Conservation (phyloP, 2,329 filamentous ascomycete species). For the Geosmithia flava region DNA sequence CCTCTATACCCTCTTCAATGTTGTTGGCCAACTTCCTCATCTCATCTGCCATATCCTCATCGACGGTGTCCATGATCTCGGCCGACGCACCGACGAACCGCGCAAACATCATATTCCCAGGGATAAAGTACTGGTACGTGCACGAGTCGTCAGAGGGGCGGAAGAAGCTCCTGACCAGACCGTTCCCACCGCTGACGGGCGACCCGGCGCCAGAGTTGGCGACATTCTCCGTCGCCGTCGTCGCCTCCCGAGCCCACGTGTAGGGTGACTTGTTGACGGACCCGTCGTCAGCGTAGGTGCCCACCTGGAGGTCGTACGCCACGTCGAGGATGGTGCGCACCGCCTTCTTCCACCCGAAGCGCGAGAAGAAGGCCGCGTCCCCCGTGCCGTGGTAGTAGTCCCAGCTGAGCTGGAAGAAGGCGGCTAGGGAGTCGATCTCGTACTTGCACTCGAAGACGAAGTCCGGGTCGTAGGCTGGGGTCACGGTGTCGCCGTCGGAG, state of each 20-base stretch:
- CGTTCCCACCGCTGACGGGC: constrained; percentile 67
- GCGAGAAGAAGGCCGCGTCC: constrained; percentile 62
- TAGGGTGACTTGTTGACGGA: constrained; percentile 49
- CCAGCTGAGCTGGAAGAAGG: constrained; percentile 71
- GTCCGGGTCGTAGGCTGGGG: constrained; percentile 52
- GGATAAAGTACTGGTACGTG: constrained; percentile 77
- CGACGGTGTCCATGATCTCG: constrained; percentile 29
- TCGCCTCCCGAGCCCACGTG: constrained; percentile 60
- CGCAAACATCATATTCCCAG: constrained; percentile 77
- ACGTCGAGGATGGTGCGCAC: constrained; percentile 57
- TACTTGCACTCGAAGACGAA: constrained; percentile 94
- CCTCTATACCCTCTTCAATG: constrained; percentile 54
- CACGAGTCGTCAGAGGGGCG: constrained; percentile 82
- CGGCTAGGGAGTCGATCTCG: constrained; percentile 81
- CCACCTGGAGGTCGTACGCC: constrained; percentile 53
- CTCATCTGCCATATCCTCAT: constrained; percentile 36
- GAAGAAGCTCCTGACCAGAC: constrained; percentile 78
- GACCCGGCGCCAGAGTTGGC: constrained; percentile 66
- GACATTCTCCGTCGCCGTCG: constrained; percentile 68
- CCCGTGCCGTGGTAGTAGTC: constrained; percentile 66
- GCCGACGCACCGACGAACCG: constrained; percentile 42
- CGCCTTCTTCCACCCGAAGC: constrained; percentile 59
- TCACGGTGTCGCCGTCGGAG: constrained; percentile 35
- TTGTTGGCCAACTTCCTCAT: constrained; percentile 44
- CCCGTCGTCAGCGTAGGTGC: constrained; percentile 58